Conservation (phyloP, 73 alveolate genomes). For the Paramecium sexaurelia region DNA sequence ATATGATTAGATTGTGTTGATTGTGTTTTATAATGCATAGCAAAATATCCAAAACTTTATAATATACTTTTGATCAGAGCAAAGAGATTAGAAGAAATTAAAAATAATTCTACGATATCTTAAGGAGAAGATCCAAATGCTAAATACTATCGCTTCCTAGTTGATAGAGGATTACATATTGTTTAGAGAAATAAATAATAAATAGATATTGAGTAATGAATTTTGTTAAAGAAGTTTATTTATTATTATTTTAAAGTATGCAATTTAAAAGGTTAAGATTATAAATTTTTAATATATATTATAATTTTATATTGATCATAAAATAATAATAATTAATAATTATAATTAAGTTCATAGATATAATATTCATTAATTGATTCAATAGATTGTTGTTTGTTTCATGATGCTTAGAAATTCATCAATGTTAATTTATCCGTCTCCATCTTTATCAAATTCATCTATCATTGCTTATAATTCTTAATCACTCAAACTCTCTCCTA, state of each 20-base stretch:
- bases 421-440: constrained; percentile 87
- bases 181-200: background rate
- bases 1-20: background rate
- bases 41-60: background rate
- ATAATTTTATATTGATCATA: no score
- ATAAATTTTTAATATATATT: no score
- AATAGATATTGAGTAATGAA: background rate
- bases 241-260: background rate
- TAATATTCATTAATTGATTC: constrained; percentile 58
- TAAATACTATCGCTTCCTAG: background rate
- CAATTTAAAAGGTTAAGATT: background rate
- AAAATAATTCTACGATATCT: background rate
- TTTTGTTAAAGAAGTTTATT: background rate
- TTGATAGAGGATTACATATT: background rate
- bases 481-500: constrained; percentile 98
- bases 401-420: constrained; percentile 98
- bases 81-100: background rate
- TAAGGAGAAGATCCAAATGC: background rate
- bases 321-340: no score
- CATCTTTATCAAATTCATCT: constrained; percentile 96
- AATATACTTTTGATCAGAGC: background rate
- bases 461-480: constrained; percentile 99
- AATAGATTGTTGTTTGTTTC: constrained; percentile 97
- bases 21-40: background rate
- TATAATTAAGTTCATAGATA: background rate